Base-by-base conservation (phyloP, 2,329 filamentous ascomycete species). In the Aspergillus phoenicis region DNA sequence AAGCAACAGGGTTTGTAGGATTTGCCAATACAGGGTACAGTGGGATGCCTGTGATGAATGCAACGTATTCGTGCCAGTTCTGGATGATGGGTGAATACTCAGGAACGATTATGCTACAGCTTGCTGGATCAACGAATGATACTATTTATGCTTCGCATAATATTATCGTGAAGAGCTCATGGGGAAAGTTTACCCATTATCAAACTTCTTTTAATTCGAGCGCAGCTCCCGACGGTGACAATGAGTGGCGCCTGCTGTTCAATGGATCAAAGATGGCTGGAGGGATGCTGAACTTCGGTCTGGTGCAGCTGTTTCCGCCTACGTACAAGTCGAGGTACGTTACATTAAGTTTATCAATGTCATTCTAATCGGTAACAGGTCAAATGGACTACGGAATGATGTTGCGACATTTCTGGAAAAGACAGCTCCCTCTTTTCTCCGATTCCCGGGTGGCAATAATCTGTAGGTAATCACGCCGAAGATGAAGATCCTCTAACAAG, bases 401-500 rank as follows among this genome's bases (percentile, higher is more conserved):
- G 73, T 89, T 54, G 83, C 82, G 6, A 78, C 83, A 55, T 80
- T 81, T 6, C 72, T 89, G 2, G 82, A 80, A 3, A 80, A 76
- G 7, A 69, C 87, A 1, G 82, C 84, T 55, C 82, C 83, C 0
- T 81, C 80, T n/a, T 83, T 89, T 66, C 80, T 90, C 48, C 82
- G 88, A 15, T 84, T 89, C 60, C 87, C 88, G 0, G 88, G 88
- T 5, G 87, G 86, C 8, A 88, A 88, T 69, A 88, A 87, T 77
- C 73, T 89, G 71, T 74, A 70, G 20, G 73, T n/a, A 6, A 5
- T 17, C 4, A 3, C 1, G 4, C 49, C 1, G 5, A 10, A 11
- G 2, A 1, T 8, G 13, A 3, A 24, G 3, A 8, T 10, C 1
- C 10, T 36, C 54, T 67, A 24, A 67, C 51, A 1, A 2, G 5